Evolutionary conservation across 441 rosid species (phyloP), one percentile per base, ranked within the genome.

Genomic region (Aquilaria agallochum): DNA sequence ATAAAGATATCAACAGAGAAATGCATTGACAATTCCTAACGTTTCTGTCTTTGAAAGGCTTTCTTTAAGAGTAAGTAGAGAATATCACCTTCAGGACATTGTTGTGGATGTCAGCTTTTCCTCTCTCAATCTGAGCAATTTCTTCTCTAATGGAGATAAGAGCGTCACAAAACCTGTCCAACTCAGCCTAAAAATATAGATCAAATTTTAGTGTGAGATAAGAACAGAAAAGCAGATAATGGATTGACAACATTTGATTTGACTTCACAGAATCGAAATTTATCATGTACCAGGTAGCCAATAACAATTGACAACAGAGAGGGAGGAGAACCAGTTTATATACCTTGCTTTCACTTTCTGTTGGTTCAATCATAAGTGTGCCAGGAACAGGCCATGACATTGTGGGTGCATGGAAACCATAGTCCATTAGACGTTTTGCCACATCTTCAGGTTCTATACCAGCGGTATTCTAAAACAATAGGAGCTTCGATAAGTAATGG

Each of bases 261-360:
- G 27, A 20, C 27, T 20, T 20, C 27, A 20, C 27, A 20, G 27
- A 20, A 20, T 20, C 27, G 27, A 20, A 20, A 20, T 20, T 20
- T 20, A 20, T 20, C 27, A 20, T 20, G 27, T 20, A 20, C 27
- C 27, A 20, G 27, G 27, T 20, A 20, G 27, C 27, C 27, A 20
- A 20, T 20, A 20, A 20, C 27, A 20, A 20, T 20, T 20, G 27
- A 20, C 27, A 20, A 20, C 27, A 20, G 27, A 20, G 27, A 20
- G 27, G 27, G 27, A 20, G 27, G 27, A 20, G 27, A 20, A 20
- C 45, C 45, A 40, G 7, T 40, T 40, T 7, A 10, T 58, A 52
- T 76, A 89, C 97, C 95, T 91, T 95, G 97, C 97, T 89, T 88
- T 95, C 99, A 80, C 99, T 91, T 79, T 95, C 97, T 45, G 99